Conservation (phyloP, 192 early-diverging fungal genomes). For the Tieghemiomyces parasiticus region DNA sequence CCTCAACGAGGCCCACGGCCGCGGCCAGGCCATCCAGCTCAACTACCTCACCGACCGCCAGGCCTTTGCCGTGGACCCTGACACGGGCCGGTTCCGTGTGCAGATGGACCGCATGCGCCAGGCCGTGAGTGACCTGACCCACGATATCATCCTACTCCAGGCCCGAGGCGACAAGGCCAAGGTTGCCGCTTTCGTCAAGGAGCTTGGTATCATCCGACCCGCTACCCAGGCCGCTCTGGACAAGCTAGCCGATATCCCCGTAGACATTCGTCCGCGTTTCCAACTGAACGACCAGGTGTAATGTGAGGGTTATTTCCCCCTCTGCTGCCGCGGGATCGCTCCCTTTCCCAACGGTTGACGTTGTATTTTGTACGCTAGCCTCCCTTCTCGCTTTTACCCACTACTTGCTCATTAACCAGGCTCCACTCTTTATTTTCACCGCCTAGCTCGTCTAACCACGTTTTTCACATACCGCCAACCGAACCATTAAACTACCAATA, state of each 20-base stretch:
- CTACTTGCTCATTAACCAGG: too few species aligned
- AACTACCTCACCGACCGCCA: constrained; percentile 50
- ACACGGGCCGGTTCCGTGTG: constrained; percentile 33
- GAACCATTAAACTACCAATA: too few species aligned
- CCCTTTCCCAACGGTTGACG: too few species aligned
- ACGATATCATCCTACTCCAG: constrained; percentile 50
- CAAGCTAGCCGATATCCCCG: constrained; percentile 30
- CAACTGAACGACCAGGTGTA: constrained; percentile 18
- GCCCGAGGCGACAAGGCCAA: constrained; percentile 48
- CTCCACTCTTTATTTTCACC: too few species aligned
- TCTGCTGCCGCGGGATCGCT: not conserved
- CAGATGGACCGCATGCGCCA: constrained; percentile 36
- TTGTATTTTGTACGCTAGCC: too few species aligned
- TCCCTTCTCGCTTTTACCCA: too few species aligned
- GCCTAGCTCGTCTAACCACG: too few species aligned
- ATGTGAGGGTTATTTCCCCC: not conserved
- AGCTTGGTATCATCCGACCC: constrained; percentile 32
- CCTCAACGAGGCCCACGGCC: constrained; percentile 48
- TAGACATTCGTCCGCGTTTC: constrained; percentile 29
- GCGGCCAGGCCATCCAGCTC: constrained; percentile 57
- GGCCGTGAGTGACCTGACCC: constrained; percentile 42
- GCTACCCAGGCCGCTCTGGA: constrained; percentile 36
- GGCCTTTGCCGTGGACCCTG: constrained; percentile 33
- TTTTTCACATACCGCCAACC: too few species aligned
- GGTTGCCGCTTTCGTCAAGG: constrained; percentile 37